Evolutionary conservation across 2,329 filamentous ascomycete genomes (phyloP).

Genomic region (Dendrostoma leiphaemia): DNA sequence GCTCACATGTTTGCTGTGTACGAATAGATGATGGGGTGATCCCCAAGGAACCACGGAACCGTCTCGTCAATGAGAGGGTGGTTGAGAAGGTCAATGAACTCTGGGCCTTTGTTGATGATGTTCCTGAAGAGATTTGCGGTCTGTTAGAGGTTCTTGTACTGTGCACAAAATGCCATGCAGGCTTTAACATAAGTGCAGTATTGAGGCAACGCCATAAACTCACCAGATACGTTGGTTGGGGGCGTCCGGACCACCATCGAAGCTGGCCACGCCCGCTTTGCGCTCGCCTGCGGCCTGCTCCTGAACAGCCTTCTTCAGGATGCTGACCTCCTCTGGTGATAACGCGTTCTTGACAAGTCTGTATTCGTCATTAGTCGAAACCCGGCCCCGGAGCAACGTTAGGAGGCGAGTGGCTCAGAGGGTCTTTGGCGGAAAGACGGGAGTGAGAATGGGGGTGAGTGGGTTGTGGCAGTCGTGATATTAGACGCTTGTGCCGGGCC

Average conservation of each 20-base stretch:
- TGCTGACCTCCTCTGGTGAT: constrained; percentile 22
- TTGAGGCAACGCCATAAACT: neutral
- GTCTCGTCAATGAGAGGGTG: constrained; percentile 27
- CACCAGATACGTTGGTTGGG: constrained; percentile 23
- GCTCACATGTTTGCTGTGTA: constrained; percentile 30
- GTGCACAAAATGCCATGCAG: no score
- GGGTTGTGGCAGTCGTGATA: no score
- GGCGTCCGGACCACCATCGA: constrained; percentile 24
- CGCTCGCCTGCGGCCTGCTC: constrained; percentile 27
- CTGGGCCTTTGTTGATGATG: constrained; percentile 25
- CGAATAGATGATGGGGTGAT: constrained; percentile 26
- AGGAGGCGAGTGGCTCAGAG: no score
- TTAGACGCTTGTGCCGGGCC: no score
- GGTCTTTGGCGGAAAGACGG: no score
- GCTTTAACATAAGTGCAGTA: no score
- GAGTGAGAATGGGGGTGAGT: no score
- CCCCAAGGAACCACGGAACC: constrained; percentile 27
- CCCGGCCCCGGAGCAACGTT: no score
- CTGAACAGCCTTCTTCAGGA: constrained; percentile 23
- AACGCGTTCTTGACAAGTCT: constrained; percentile 27
- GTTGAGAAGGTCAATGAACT: constrained; percentile 29
- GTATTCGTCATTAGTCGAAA: no score
- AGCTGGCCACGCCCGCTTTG: constrained; percentile 22
- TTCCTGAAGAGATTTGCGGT: neutral
- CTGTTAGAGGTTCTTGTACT: neutral